These are phyloP conservation scores for Macroventuria anomochaeta DNA, from an alignment of 2,329 filamentous ascomycete species.

Conservation along the genomic window DNA sequence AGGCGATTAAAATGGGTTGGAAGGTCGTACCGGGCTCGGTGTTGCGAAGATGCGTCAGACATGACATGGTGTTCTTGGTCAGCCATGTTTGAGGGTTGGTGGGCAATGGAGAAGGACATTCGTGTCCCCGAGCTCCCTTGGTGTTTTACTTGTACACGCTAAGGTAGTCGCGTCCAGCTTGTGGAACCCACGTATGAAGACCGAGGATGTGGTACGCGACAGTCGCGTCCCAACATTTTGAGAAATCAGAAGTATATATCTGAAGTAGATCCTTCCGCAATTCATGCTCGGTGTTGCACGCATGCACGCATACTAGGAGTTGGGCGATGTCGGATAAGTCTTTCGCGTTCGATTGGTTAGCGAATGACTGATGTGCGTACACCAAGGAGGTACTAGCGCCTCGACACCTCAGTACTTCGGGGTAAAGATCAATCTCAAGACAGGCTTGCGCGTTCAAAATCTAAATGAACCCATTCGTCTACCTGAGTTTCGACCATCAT, in stretches of 20 bases:
- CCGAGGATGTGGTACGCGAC: not conserved
- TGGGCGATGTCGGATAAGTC: slow-evolving; percentile 16
- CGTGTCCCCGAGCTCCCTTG: too few relatives aligned
- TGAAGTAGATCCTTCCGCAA: slow-evolving; percentile 6
- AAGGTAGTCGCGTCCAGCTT: not conserved
- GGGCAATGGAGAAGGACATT: not conserved
- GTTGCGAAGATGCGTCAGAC: not conserved
- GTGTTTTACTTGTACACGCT: not conserved
- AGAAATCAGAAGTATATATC: not conserved
- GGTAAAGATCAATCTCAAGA: not conserved
- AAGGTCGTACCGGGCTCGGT: not conserved
- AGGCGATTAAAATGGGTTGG: not conserved
- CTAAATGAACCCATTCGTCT: not conserved
- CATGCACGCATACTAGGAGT: not conserved
- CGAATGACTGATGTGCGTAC: slow-evolving; percentile 15
- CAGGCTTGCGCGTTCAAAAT: not conserved
- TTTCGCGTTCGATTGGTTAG: slow-evolving; percentile 9
- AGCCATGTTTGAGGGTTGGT: not conserved
- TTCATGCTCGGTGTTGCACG: slow-evolving; percentile 9
- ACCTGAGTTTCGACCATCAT: not conserved
- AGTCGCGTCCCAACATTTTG: not conserved
- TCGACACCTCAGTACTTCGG: slow-evolving; percentile 3
- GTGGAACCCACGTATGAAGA: not conserved
- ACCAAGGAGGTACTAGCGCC: slow-evolving; percentile 2
- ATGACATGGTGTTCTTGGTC: not conserved